These are phyloP conservation scores for Castanea mollissima DNA, from an alignment of 306 rosid genomes.

Conservation along the genomic window DNA sequence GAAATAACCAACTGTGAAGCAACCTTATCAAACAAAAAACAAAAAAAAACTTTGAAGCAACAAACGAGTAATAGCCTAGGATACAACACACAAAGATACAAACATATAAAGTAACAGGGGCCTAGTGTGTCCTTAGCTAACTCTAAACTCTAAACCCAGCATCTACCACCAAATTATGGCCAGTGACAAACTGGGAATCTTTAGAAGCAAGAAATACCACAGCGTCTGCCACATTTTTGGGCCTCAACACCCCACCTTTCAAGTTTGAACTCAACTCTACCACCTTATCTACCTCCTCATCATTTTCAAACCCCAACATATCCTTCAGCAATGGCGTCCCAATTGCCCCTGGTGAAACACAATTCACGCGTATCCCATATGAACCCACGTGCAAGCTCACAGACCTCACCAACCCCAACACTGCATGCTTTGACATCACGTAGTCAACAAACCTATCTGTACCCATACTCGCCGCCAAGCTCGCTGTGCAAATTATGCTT, in stretches of 20 bases:
- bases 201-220: conserved; percentile 37
- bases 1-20: no score
- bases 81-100: no score
- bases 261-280: conserved; percentile 7
- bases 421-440: conserved; percentile 49
- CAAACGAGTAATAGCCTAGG: no score
- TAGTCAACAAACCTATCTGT: conserved; percentile 3
- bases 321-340: conserved; percentile 34
- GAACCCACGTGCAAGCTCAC: conserved; percentile 46
- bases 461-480: conserved; percentile 9
- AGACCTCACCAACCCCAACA: conserved; percentile 40
- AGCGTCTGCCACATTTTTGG: conserved; percentile 41
- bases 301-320: background rate
- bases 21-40: no score
- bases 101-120: no score
- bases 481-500: conserved; percentile 49
- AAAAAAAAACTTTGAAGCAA: no score
- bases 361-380: conserved; percentile 50
- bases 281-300: conserved; percentile 3
- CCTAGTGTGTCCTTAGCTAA: no score
- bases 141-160: no score
- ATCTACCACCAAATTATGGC: no score
- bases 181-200: conserved; percentile 8
- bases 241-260: conserved; percentile 37
- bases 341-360: conserved; percentile 43